A percentile compares a stretch with the other conserved stretches of the same genome.
Conservation (phyloP, 2,329 filamentous ascomycete species). For the Mycocentrospora acerina region DNA sequence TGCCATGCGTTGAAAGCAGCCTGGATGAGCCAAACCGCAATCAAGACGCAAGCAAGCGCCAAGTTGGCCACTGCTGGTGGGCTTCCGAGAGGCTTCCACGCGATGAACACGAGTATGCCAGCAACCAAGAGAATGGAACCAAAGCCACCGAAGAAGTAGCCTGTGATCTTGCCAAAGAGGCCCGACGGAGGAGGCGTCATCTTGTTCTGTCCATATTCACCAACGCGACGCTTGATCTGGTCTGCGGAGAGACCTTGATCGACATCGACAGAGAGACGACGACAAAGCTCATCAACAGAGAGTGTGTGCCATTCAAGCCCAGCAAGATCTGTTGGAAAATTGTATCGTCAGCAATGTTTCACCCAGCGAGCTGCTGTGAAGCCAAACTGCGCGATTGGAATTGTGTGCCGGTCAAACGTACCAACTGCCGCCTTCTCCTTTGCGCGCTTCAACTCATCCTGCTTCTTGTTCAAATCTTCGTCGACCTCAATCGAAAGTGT, state of each 20-base stretch:
- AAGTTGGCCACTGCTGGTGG: constrained; percentile 71
- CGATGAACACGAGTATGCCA: constrained; percentile 71
- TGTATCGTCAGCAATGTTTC: constrained; percentile 12
- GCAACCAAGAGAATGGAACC: constrained; percentile 70
- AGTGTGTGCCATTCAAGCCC: constrained; percentile 70
- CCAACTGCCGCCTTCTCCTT: constrained; percentile 39
- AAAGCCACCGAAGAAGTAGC: constrained; percentile 78
- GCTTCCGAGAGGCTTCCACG: constrained; percentile 73
- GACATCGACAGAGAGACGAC: constrained; percentile 59
- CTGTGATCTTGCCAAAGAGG: constrained; percentile 58
- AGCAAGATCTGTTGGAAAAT: constrained; percentile 38
- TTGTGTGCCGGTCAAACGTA: constrained; percentile 9
- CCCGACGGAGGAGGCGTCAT: constrained; percentile 66
- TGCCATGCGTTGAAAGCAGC: constrained; percentile 59
- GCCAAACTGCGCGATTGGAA: too few species aligned
- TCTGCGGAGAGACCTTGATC: constrained; percentile 61
- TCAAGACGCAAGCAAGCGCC: constrained; percentile 71
- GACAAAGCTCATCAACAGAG: constrained; percentile 58
- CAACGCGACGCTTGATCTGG: constrained; percentile 56
- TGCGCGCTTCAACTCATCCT: constrained; percentile 31
- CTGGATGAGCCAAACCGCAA: constrained; percentile 66
- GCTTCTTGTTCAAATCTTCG: constrained; percentile 31
- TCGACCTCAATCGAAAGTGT: constrained; percentile 50
- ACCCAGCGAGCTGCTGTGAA: background rate
- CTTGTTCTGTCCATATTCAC: constrained; percentile 66